A percentile compares a stretch with the other conserved stretches of the same genome.
These are phyloP conservation scores for Penicillium hesseltinei DNA, from an alignment of 2,329 filamentous ascomycete genomes.

Conservation along the genomic window DNA sequence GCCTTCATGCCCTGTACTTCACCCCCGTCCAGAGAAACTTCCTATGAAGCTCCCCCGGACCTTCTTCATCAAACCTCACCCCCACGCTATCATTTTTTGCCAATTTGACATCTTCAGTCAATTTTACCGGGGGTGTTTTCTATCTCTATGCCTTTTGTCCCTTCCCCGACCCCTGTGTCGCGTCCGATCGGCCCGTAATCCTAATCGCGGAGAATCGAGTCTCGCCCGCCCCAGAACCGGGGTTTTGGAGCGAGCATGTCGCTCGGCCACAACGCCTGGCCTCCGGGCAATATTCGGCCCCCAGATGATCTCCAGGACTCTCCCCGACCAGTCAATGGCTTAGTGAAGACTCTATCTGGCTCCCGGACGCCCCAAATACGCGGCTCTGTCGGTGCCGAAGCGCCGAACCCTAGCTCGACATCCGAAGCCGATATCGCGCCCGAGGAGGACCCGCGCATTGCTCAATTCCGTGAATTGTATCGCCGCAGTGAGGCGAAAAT, in stretches of 20 bases:
- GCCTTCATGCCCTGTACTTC: conserved; percentile 38
- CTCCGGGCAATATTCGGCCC: conserved; percentile 58
- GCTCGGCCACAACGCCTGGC: conserved; percentile 67
- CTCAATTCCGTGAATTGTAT: conserved; percentile 75
- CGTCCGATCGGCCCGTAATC: conserved; percentile 34
- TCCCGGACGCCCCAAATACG: conserved; percentile 46
- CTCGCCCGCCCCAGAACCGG: conserved; percentile 46
- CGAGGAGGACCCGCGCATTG: conserved; percentile 67
- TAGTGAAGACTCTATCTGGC: conserved; percentile 43
- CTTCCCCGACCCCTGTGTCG: conserved; percentile 23
- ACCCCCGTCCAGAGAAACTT: conserved; percentile 43
- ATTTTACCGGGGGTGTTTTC: conserved; percentile 20
- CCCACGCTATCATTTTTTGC: conserved; percentile 35
- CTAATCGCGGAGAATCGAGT: conserved; percentile 46
- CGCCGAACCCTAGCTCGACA: conserved; percentile 49
- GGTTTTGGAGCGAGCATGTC: conserved; percentile 59
- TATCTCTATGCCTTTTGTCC: conserved; percentile 36
- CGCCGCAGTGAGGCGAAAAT: conserved; percentile 74
- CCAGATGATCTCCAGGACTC: conserved; percentile 57
- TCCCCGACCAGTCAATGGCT: conserved; percentile 43
- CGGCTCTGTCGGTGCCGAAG: conserved; percentile 46
- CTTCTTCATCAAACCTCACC: conserved; percentile 41
- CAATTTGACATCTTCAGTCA: conserved; percentile 30
- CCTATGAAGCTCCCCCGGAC: conserved; percentile 31
- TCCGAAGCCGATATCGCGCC: conserved; percentile 56